phyloP scores from a whole-genome alignment of 164 flowering plant species.

The Magnolia changhungtana region DNA sequence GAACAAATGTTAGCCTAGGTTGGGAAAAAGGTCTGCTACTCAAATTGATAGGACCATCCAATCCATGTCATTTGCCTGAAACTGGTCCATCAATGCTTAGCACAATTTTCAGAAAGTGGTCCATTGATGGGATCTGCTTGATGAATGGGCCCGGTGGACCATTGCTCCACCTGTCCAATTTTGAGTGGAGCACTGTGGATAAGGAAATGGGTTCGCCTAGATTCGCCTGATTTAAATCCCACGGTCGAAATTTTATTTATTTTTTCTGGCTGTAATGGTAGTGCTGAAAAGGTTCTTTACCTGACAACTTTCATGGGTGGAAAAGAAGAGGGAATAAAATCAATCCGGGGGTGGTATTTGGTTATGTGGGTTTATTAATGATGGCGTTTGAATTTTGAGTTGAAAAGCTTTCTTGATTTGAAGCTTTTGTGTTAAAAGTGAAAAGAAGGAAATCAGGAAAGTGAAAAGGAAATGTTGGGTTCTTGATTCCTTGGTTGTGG shows the following conservation, averaged over 20 bases:
- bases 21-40: background rate
- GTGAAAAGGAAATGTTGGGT: background rate
- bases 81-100: background rate
- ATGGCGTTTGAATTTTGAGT: background rate
- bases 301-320: constrained; percentile 2
- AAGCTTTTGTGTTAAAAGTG: background rate
- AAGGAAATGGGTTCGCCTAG: background rate
- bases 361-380: background rate
- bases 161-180: background rate
- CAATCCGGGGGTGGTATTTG: background rate
- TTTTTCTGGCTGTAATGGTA: constrained; percentile 1
- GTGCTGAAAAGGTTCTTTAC: constrained; percentile 1
- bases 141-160: background rate
- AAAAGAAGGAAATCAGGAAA: background rate
- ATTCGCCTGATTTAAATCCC: background rate
- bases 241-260: background rate
- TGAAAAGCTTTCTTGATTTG: background rate
- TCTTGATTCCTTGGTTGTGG: background rate
- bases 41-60: background rate
- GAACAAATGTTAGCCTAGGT: background rate
- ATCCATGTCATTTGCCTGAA: background rate
- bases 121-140: background rate
- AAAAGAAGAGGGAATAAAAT: background rate
- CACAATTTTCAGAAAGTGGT: background rate
- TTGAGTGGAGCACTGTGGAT: background rate